phyloP scores from a whole-genome alignment of 78 protist genomes.

The Dictyostelium capitatum region DNA sequence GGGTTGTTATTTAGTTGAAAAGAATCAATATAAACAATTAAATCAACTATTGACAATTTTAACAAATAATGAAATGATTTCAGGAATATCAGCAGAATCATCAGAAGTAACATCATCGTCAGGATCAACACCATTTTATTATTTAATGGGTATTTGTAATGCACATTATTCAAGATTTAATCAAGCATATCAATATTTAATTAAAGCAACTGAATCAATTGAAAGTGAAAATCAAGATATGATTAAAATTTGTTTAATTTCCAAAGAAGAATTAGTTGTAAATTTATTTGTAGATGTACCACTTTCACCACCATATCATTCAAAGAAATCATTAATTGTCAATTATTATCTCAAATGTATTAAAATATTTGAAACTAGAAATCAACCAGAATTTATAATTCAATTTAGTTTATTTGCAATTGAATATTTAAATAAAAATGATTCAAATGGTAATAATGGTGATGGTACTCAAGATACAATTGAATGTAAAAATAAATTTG shows the following conservation, averaged over 20 bases:
- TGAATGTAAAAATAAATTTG: neutral
- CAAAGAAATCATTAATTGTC: neutral
- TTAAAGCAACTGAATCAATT: slow-evolving; percentile 22
- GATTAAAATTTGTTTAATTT: slow-evolving; percentile 2
- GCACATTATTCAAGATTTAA: slow-evolving; percentile 34
- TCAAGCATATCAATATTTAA: slow-evolving; percentile 36
- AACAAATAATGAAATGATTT: neutral
- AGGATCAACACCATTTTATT: slow-evolving; percentile 27
- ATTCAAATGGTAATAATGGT: too few relatives aligned
- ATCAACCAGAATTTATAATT: slow-evolving; percentile 40
- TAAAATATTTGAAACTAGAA: slow-evolving; percentile 44
- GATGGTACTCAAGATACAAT: neutral
- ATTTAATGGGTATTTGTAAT: slow-evolving; percentile 56
- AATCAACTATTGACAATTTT: neutral
- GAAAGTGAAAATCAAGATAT: slow-evolving; percentile 10
- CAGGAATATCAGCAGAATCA: neutral
- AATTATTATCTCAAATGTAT: slow-evolving; percentile 41
- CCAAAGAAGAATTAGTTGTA: slow-evolving; percentile 37
- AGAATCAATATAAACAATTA: slow-evolving; percentile 53
- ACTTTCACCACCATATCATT: too few relatives aligned
- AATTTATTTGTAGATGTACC: slow-evolving; percentile 30
- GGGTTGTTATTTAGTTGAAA: slow-evolving; percentile 48
- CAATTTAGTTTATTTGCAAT: slow-evolving; percentile 43
- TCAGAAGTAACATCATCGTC: too few relatives aligned
- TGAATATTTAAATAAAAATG: neutral